Evolutionary conservation across 108 stramenopile genomes (phyloP).

Genomic region (Pseudonitzschia multiseries): DNA sequence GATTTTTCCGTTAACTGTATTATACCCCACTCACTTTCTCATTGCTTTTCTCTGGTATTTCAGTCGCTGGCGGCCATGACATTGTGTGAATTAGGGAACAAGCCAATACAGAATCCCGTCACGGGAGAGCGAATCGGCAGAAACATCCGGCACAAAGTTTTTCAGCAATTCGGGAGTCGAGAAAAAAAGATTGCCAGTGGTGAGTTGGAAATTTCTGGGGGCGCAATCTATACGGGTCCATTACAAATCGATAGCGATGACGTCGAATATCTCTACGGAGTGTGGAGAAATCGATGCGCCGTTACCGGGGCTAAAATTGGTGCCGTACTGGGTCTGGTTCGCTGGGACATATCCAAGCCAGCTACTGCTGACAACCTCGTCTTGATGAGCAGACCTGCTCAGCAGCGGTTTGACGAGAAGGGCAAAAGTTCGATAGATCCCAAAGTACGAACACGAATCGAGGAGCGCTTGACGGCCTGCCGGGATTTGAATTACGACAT

Average conservation of each 20-base stretch:
- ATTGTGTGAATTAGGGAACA: conserved; percentile 89
- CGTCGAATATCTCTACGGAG: conserved; percentile 82
- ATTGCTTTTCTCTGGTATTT: background rate
- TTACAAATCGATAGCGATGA: conserved; percentile 83
- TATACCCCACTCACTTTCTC: background rate
- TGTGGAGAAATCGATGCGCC: conserved; percentile 85
- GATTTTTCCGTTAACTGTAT: too few relatives aligned
- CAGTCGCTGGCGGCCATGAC: conserved; percentile 79
- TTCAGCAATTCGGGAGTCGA: conserved; percentile 68
- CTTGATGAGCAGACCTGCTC: conserved; percentile 61
- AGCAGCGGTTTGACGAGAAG: conserved; percentile 54
- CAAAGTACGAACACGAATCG: conserved; percentile 30
- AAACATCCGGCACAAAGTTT: conserved; percentile 65
- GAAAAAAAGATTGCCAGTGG: conserved; percentile 58
- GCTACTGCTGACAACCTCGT: conserved; percentile 77
- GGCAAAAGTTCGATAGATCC: conserved; percentile 24
- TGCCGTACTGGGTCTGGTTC: conserved; percentile 63
- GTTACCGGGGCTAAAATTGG: conserved; percentile 77
- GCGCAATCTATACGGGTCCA: conserved; percentile 38
- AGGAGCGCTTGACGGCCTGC: conserved; percentile 31
- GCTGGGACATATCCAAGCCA: conserved; percentile 72
- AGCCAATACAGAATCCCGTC: conserved; percentile 81
- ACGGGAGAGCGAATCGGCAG: conserved; percentile 75
- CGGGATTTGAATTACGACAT: conserved; percentile 29
- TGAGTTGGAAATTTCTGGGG: background rate